Conservation (phyloP, 148 eudicot genomes). For the Fagopyrum esculentum region DNA sequence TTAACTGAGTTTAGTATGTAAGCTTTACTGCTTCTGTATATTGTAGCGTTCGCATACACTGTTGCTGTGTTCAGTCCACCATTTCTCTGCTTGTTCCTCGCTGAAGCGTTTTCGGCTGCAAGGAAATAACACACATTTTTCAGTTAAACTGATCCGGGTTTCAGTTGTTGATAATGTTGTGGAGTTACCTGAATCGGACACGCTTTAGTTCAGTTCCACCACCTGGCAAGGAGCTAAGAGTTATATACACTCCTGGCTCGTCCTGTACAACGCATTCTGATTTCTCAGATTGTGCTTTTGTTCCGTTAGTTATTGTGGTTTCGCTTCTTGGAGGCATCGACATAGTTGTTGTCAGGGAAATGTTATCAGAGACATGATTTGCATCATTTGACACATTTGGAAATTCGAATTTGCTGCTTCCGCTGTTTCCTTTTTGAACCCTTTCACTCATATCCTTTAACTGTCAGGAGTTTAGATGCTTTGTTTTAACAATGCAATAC, state of each 20-base stretch:
- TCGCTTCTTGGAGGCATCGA: slow-evolving; percentile 38
- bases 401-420: slow-evolving; percentile 30
- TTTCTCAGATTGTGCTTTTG: slow-evolving; percentile 44
- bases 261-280: slow-evolving; percentile 69
- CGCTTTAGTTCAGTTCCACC: slow-evolving; percentile 79
- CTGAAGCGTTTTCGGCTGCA: slow-evolving; percentile 75
- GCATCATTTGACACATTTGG: slow-evolving; percentile 23
- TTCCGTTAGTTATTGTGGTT: slow-evolving; percentile 37
- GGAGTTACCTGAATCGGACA: slow-evolving; percentile 88
- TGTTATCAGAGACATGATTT: slow-evolving; percentile 23
- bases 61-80: slow-evolving; percentile 83
- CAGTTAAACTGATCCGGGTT: neutral
- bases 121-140: neutral
- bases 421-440: slow-evolving; percentile 28
- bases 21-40: slow-evolving; percentile 25
- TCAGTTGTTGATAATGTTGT: neutral
- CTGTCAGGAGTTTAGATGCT: slow-evolving; percentile 27
- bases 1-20: neutral
- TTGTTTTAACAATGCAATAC: neutral
- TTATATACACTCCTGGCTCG: slow-evolving; percentile 83
- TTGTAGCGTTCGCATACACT: slow-evolving; percentile 63
- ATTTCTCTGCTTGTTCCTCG: slow-evolving; percentile 83
- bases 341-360: slow-evolving; percentile 28
- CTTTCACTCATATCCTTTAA: slow-evolving; percentile 66
- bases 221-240: slow-evolving; percentile 66